Evolutionary conservation across 208 protist species (phyloP), one percentile per base, ranked within the genome.

Genomic region (Wallacemonas sp.): DNA sequence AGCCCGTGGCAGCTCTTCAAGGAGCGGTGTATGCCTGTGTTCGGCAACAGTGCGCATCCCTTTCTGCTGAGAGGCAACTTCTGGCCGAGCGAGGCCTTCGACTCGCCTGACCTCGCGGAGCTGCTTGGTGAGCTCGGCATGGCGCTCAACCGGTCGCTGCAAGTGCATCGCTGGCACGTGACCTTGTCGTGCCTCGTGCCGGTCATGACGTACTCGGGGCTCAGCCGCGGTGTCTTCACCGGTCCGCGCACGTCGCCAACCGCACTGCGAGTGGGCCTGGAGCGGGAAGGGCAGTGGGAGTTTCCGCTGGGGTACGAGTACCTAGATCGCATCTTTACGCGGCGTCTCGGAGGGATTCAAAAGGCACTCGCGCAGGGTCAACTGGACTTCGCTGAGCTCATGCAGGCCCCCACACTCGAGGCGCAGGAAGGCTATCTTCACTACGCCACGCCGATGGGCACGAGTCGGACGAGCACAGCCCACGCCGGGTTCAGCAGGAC

Each of bases 61-160:
- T 93, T 93, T 62, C 74, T 96, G 31, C 77, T 96, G 21, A 83
- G 88, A 22, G 90, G 90, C 31, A 91, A 91, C 68, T 96, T 96
- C 72, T 96, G 90, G 88, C 85, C 86, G 15, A 84, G 78, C 64
- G 67, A 84, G 17, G 84, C 90, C 22, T 96, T 94, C 66, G 88
- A 96, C 38, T 90, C 84, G 39, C 86, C 90, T 3, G 75, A 88
- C 38, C 66, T 96, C 19, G 83, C 81, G 2, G 62, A 70, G 33
- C 75, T 96, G 59, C 80, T 96, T 36, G 85, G 88, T 14, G 69
- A 72, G 26, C 75, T 96, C 27, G 88, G 84, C 38, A 80, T 89
- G 70, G 87, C 84, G 28, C 70, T 96, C 15, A 76, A 88, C 46
- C 88, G 88, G 30, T 96, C 90, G 15, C 71, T 96, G 34, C 69